phyloP scores from a whole-genome alignment of 2,329 filamentous ascomycete species.

The Xylariaceae sp. region DNA sequence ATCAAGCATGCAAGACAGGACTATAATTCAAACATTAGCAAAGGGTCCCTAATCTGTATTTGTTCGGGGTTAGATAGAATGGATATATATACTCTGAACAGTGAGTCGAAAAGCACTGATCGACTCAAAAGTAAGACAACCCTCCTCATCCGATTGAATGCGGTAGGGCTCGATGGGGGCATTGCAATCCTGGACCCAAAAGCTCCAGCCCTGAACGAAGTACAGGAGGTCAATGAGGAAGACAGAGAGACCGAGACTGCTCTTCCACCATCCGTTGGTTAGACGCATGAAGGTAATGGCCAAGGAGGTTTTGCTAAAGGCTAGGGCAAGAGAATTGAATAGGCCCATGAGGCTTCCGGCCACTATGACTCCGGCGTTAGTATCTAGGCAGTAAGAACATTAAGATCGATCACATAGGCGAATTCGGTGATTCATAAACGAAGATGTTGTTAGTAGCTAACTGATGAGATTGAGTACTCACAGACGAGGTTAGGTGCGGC shows the following conservation, averaged over 20 bases:
- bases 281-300: constrained; percentile 17
- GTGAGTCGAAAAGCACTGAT: constrained; percentile 10
- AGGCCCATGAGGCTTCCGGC: constrained; percentile 16
- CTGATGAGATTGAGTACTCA: background rate
- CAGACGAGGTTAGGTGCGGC: constrained; percentile 4
- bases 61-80: background rate
- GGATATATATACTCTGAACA: constrained; percentile 12
- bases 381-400: background rate
- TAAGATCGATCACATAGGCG: background rate
- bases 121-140: constrained; percentile 11
- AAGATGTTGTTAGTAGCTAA: background rate
- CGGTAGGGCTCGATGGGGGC: constrained; percentile 10
- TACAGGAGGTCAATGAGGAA: constrained; percentile 16
- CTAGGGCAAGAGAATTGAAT: constrained; percentile 20
- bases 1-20: constrained; percentile 18
- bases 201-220: constrained; percentile 13
- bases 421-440: no score
- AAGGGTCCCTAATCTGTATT: no score
- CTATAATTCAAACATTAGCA: constrained; percentile 11
- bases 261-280: constrained; percentile 18
- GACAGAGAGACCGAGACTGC: constrained; percentile 8
- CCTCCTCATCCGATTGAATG: background rate
- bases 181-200: constrained; percentile 20
- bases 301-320: constrained; percentile 19
- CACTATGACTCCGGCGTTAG: constrained; percentile 4